Evolutionary conservation across 768 basidiomycete genomes (phyloP).

Genomic region (Panellus pusillus): DNA sequence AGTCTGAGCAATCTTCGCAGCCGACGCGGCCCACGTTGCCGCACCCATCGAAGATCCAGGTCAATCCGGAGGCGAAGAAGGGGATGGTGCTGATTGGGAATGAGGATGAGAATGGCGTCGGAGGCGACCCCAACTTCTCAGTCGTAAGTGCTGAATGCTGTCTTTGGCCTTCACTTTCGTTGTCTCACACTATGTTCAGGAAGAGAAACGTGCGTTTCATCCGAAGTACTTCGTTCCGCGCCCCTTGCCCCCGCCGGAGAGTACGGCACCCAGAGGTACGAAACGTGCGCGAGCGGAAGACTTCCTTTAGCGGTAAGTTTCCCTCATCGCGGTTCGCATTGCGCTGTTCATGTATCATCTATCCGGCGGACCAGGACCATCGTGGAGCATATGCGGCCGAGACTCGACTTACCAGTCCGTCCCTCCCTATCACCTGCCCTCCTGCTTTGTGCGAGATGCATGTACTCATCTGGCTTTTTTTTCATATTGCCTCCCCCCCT

Average conservation of each 20-base stretch:
- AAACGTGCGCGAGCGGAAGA: constrained; percentile 88
- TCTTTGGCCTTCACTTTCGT: background rate
- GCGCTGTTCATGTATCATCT: constrained; percentile 2
- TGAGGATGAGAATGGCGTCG: constrained; percentile 21
- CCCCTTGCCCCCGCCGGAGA: constrained; percentile 34
- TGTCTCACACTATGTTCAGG: constrained; percentile 41
- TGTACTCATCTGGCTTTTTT: constrained; percentile 20
- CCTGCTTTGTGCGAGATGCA: constrained; percentile 7
- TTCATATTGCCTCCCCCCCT: constrained; percentile 11
- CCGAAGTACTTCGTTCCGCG: constrained; percentile 59
- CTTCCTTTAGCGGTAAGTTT: constrained; percentile 50
- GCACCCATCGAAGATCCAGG: constrained; percentile 58
- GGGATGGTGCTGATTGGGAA: constrained; percentile 67
- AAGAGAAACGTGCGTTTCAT: constrained; percentile 72
- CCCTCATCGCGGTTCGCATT: background rate
- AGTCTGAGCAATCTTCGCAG: constrained; percentile 16
- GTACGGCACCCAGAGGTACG: constrained; percentile 72
- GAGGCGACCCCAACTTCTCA: constrained; percentile 70
- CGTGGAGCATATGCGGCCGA: constrained; percentile 4
- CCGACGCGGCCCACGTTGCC: constrained; percentile 48
- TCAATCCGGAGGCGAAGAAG: constrained; percentile 76
- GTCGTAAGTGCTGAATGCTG: constrained; percentile 53
- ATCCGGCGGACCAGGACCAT: background rate
- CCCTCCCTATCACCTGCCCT: constrained; percentile 23
- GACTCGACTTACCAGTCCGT: constrained; percentile 33